Evolutionary conservation across 371 early-diverging fungal species (phyloP), one percentile per base, ranked within the genome.

Genomic region (Mucor indicus): DNA sequence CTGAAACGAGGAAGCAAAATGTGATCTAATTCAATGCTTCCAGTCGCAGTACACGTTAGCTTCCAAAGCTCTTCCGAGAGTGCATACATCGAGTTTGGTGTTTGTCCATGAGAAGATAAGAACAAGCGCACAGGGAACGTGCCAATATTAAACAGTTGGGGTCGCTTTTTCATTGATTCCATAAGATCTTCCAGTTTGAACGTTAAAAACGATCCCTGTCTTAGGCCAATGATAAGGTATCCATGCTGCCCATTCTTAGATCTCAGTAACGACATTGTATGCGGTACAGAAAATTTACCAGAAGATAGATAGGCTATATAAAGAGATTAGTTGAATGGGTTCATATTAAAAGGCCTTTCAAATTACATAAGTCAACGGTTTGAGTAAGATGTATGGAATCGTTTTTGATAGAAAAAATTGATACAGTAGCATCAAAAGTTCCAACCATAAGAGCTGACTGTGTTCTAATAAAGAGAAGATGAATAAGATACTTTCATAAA

Each of bases 31-130:
- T 44, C 31, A 9, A 68, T 16, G 2, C 35, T 7, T 4, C 53
- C 30, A 7, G 22, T 40, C 3, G 32, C 32, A 22, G 24, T 41
- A 32, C 52, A 60, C 25, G 44, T 24, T 3, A 68, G 35, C 10
- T 43, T 51, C 64, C 69, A 68, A 7, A 68, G 20, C 11, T 46
- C 51, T 6, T 59, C 59, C 6, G 55, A 68, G 23, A 61, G 19
- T 7, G 56, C 64, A 35, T 64, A 59, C 9, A 57, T 20, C 29
- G 29, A 7, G 7, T 7, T 27, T 11, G 11, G 7, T 27, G 7
- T 7, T 27, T 27, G 29, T 27, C 6, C 12, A 9, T 46, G 33
- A 12, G 6, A 37, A 13, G 27, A 12, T 11, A 47, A 30, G 7
- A 36, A 46, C 8, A 57, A 24, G 13, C 31, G n/a, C 0, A 62